These are phyloP conservation scores for Gillenia trifoliata DNA, from an alignment of 306 rosid species.

Conservation along the genomic window DNA sequence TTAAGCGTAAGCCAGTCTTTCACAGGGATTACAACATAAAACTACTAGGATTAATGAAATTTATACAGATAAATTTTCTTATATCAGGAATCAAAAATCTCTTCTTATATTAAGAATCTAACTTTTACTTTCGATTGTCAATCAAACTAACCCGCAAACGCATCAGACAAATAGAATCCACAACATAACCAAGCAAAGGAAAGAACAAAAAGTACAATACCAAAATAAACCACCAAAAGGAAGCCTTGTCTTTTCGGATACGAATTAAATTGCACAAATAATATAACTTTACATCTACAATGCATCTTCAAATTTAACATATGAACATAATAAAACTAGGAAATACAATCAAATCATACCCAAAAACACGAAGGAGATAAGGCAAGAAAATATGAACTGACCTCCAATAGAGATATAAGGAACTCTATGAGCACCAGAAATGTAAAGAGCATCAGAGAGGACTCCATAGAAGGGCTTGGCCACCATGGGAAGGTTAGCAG, in stretches of 20 bases:
- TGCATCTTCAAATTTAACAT: neutral
- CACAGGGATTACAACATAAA: neutral
- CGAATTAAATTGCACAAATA: neutral
- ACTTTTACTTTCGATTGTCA: neutral
- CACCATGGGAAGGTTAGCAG: constrained; percentile 79
- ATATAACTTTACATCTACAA: neutral
- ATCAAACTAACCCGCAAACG: neutral
- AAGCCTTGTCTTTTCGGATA: neutral
- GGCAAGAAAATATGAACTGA: constrained; percentile 19
- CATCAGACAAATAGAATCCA: neutral
- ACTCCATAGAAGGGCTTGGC: constrained; percentile 86
- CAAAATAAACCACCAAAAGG: neutral
- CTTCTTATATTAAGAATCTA: neutral
- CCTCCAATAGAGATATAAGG: constrained; percentile 85
- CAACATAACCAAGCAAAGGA: constrained; percentile 4
- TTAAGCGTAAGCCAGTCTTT: neutral
- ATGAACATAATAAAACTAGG: neutral
- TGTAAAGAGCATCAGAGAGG: constrained; percentile 66
- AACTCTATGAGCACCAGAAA: constrained; percentile 72
- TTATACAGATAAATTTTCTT: neutral
- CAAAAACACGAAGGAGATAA: constrained; percentile 1
- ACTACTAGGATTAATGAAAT: neutral
- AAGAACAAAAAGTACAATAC: neutral
- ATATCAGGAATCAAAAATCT: no score
- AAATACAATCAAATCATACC: neutral